These are phyloP conservation scores for Rhododendron ovatum DNA, from an alignment of 148 eudicot genomes.

Conservation along the genomic window DNA sequence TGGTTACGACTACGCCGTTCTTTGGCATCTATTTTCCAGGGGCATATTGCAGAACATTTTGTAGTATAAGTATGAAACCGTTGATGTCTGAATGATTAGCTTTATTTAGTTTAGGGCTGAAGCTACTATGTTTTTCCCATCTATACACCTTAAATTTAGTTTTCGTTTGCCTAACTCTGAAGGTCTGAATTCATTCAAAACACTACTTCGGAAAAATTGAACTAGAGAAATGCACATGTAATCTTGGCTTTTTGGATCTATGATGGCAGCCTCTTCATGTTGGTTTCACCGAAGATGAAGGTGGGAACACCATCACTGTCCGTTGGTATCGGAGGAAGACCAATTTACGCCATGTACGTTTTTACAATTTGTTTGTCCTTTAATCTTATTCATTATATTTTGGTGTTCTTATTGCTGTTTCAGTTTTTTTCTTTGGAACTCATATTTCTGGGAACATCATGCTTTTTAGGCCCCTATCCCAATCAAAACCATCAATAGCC, in stretches of 20 bases:
- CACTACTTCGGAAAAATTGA: neutral
- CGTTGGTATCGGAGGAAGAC: slow-evolving; percentile 78
- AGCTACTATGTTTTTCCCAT: neutral
- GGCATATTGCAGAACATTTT: neutral
- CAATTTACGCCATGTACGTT: slow-evolving; percentile 84
- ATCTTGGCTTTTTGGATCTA: slow-evolving; percentile 16
- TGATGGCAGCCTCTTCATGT: no score
- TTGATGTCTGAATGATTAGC: neutral
- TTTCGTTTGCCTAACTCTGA: neutral
- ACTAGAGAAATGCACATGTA: neutral
- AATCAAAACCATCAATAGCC: neutral
- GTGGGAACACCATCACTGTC: slow-evolving; percentile 75
- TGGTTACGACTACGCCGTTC: neutral
- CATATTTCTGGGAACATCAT: neutral
- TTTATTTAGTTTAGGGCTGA: neutral
- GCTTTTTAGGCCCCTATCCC: neutral
- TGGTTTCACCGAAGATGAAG: slow-evolving; percentile 25
- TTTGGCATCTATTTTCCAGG: neutral
- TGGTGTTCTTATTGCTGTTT: neutral
- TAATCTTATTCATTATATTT: no score
- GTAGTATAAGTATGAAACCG: neutral
- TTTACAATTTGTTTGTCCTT: neutral
- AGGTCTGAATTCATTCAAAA: neutral
- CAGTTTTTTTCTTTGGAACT: neutral
- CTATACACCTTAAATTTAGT: neutral